Percentiles rank a stretch among this genome's conserved stretches.
Conservation (phyloP, 306 rosid genomes). For the Elaeagnus macrophylla region DNA sequence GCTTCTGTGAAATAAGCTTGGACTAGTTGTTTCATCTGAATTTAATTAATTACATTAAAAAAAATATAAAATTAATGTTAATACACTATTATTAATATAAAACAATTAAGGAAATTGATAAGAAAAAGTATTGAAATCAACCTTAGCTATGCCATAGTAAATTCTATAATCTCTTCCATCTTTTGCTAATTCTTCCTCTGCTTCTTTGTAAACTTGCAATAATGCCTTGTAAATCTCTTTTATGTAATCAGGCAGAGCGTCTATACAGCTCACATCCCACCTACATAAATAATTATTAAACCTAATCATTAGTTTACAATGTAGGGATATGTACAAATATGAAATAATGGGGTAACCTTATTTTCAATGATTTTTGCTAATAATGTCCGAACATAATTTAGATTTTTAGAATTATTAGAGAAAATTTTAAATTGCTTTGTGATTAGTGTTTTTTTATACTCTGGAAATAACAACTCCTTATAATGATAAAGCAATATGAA, state of each 20-base stretch:
- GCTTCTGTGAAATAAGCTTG: conserved; percentile 28
- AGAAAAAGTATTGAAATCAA: no score
- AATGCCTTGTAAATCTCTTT: conserved; percentile 6
- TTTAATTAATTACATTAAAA: no score
- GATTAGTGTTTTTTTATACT: no score
- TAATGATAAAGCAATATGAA: neutral
- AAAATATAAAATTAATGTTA: no score
- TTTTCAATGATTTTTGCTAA: no score
- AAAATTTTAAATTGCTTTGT: no score
- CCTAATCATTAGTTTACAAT: no score
- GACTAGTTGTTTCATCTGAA: conserved; percentile 16
- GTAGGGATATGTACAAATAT: no score
- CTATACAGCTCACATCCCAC: conserved; percentile 9
- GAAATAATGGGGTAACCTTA: no score
- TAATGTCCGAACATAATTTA: no score
- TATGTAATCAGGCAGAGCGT: conserved; percentile 16
- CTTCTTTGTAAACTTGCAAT: conserved; percentile 12
- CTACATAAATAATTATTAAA: neutral
- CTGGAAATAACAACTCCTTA: no score
- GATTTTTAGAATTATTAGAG: no score
- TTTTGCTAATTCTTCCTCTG: neutral
- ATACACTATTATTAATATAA: neutral
- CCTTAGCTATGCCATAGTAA: conserved; percentile 7
- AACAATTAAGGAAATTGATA: neutral
- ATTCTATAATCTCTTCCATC: conserved; percentile 11